A percentile compares a stretch with the other conserved stretches of the same genome.
Evolutionary conservation across 164 flowering plant genomes (phyloP).

Genomic region (Houttuynia cordata): DNA sequence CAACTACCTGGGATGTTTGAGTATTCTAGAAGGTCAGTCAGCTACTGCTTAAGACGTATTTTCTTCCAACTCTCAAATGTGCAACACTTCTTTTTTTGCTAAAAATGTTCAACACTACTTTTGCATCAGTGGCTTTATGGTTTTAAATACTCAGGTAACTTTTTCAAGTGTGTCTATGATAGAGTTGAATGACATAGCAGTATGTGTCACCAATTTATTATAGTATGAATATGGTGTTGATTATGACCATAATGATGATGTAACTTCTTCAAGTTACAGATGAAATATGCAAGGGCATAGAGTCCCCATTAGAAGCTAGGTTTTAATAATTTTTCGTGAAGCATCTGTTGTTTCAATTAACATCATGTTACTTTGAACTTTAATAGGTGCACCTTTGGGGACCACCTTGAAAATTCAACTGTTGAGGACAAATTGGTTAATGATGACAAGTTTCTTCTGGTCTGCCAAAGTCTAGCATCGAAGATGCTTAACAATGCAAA

Average conservation of each 20-base stretch:
- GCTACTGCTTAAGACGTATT: background rate
- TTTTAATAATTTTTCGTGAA: background rate
- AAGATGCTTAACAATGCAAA: constrained; percentile 79
- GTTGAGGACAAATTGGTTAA: constrained; percentile 16
- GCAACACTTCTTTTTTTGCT: no score
- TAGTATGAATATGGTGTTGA: no score
- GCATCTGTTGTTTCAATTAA: background rate
- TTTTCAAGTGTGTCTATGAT: no score
- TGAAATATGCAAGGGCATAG: no score
- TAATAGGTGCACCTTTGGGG: constrained; percentile 61
- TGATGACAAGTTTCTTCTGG: constrained; percentile 57
- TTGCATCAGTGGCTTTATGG: no score
- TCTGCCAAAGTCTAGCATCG: constrained; percentile 59
- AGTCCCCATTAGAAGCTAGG: background rate
- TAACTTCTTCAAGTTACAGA: no score
- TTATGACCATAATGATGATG: no score
- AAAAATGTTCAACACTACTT: no score
- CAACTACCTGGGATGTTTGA: constrained; percentile 90
- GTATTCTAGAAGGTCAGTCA: constrained; percentile 55
- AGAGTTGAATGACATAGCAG: no score
- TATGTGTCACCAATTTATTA: no score
- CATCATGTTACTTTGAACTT: background rate
- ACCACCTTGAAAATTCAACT: constrained; percentile 43
- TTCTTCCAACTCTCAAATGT: background rate
- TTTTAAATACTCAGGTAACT: no score